Evolutionary conservation across 495 filamentous ascomycete genomes (phyloP).

Genomic region (Penicillium ucsense): DNA sequence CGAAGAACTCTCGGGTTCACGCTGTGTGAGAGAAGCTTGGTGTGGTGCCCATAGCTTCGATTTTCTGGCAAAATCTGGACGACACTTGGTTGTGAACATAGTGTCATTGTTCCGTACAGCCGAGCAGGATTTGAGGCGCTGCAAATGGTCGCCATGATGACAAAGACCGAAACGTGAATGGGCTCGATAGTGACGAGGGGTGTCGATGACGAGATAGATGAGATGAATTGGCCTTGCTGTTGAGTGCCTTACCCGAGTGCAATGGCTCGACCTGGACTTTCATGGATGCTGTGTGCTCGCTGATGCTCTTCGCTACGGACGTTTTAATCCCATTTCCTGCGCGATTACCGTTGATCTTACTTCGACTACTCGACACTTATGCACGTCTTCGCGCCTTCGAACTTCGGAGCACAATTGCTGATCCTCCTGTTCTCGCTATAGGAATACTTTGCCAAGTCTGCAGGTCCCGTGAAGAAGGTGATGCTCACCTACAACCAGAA

Average conservation of each 20-base stretch:
- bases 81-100: too few relatives aligned
- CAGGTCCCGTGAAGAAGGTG: slow-evolving; percentile 82
- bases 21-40: too few relatives aligned
- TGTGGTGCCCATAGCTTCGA: too few relatives aligned
- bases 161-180: too few relatives aligned
- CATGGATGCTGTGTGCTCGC: slow-evolving; percentile 57
- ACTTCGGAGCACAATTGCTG: slow-evolving; percentile 27
- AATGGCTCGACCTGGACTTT: slow-evolving; percentile 1
- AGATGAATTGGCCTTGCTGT: neutral
- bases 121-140: too few relatives aligned
- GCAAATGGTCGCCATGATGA: too few relatives aligned
- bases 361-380: slow-evolving; percentile 9
- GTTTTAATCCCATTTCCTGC: slow-evolving; percentile 16
- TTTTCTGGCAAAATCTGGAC: too few relatives aligned
- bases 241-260: neutral
- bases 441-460: slow-evolving; percentile 88
- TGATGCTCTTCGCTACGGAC: slow-evolving; percentile 44
- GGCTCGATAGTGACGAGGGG: too few relatives aligned
- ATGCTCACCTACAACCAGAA: slow-evolving; percentile 87
- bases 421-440: slow-evolving; percentile 44
- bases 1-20: too few relatives aligned
- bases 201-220: too few relatives aligned
- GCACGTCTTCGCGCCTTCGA: slow-evolving; percentile 10
- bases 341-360: slow-evolving; percentile 17
- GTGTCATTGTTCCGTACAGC: too few relatives aligned